These are phyloP conservation scores for Coemansia sp. DNA, from an alignment of 192 early-diverging fungal species.

Conservation along the genomic window DNA sequence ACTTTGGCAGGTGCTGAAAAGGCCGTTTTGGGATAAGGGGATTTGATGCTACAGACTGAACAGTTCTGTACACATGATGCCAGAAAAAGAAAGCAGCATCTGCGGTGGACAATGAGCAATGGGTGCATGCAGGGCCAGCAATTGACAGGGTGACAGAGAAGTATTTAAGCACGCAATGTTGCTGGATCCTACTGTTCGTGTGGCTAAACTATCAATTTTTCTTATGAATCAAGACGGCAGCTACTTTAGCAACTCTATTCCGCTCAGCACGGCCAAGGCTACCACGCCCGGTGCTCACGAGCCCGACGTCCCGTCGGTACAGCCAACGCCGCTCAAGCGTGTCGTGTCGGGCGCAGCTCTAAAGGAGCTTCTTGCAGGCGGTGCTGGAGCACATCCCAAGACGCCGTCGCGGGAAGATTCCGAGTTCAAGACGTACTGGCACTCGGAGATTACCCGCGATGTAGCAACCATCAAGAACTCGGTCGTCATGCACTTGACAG, in stretches of 20 bases:
- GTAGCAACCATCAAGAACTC: conserved; percentile 72
- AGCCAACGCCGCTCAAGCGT: conserved; percentile 51
- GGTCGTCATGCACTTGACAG: conserved; percentile 85
- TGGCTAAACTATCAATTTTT: neutral
- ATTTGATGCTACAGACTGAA: neutral
- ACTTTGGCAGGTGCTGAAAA: neutral
- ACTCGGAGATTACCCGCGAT: conserved; percentile 59
- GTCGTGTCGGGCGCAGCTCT: conserved; percentile 53
- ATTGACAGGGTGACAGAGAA: neutral
- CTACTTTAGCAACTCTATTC: conserved; percentile 53
- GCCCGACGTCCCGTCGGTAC: conserved; percentile 29
- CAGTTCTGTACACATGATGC: conserved; percentile 3
- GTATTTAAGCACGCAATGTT: conserved; percentile 1
- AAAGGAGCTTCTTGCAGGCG: conserved; percentile 51
- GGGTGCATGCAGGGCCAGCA: conserved; percentile 6
- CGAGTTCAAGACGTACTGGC: conserved; percentile 52
- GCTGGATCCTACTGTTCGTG: too few relatives aligned
- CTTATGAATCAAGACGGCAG: conserved; percentile 30
- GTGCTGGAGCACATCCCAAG: conserved; percentile 42
- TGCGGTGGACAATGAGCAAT: conserved; percentile 5
- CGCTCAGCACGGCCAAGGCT: conserved; percentile 51
- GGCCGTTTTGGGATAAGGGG: neutral
- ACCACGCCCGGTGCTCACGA: conserved; percentile 44
- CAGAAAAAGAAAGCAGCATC: neutral
- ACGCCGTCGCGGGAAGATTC: conserved; percentile 38